A percentile compares a stretch with the other conserved stretches of the same genome.
Evolutionary conservation across 345 rosid genomes (phyloP).

Genomic region (Angophora floribunda): DNA sequence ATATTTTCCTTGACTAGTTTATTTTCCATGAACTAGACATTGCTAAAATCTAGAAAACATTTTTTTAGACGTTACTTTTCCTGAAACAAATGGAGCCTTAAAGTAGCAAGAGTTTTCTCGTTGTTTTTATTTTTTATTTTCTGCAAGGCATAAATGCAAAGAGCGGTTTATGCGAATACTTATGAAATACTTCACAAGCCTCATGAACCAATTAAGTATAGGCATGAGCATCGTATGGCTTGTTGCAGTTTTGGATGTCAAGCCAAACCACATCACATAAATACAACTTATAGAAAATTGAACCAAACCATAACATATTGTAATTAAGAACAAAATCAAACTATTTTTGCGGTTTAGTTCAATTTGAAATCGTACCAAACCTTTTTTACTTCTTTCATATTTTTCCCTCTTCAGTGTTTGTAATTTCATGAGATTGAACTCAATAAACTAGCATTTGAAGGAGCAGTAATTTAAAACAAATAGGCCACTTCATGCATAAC

Average conservation of each 20-base stretch:
- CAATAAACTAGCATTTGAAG: neutral
- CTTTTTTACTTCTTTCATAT: neutral
- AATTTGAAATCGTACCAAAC: neutral
- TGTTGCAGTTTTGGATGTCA: neutral
- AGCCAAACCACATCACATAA: neutral
- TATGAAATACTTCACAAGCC: too few species aligned
- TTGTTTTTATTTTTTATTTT: too few species aligned
- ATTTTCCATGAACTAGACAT: too few species aligned
- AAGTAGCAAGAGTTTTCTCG: too few species aligned
- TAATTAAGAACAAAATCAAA: neutral
- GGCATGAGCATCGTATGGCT: fast-evolving
- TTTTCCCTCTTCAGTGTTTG: neutral
- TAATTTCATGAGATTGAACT: neutral
- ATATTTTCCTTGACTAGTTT: too few species aligned
- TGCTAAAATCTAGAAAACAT: too few species aligned
- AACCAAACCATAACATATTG: neutral
- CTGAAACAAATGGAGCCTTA: too few species aligned
- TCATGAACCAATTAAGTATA: too few species aligned
- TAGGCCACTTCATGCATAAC: neutral
- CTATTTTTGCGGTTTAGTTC: neutral
- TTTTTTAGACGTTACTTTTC: too few species aligned
- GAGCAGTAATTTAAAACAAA: neutral
- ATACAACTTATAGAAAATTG: neutral
- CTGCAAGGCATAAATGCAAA: too few species aligned
- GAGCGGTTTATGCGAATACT: neutral